Base-by-base conservation (phyloP, 2,329 filamentous ascomycete species). In the Hirsutella rhossiliensis region DNA sequence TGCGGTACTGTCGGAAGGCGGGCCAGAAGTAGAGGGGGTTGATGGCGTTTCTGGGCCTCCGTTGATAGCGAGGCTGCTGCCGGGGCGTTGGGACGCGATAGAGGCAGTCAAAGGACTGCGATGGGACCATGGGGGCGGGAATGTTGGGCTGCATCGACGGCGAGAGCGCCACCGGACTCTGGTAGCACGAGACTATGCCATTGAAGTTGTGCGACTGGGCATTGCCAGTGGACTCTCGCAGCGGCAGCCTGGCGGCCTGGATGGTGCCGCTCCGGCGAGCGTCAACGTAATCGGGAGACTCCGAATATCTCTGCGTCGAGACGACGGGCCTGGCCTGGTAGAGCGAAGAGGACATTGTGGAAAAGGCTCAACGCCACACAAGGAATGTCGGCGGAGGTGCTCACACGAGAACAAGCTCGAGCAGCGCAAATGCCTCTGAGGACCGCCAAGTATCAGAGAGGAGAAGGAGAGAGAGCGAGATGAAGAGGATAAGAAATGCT, bases 1-100 rank as follows among this genome's bases (percentile, higher is more conserved):
- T 73, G 52, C 80, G 73, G 60, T 84, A 84, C 52, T 79, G 75
- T 47, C 75, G 71, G 54, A 83, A 84, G 48, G 78, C 73, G 15
- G 72, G 71, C 51, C 76, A 77, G 45, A 73, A 69, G 54, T 78
- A 78, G 52, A 82, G 72, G 39, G 78, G 77, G 60, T 82, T 81
- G 53, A 67, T 58, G 30, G 61, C 58, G 43, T 60, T 58, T 45
- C 65, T 63, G 27, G 56, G 48, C 47, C 61, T 57, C 34, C 62
- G 56, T 43, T 61, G 61, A 39, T 55, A 59, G 29, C 60, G 55
- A 46, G 60, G 52, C 52, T 63, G 62, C 34, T 62, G 62, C 39
- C 62, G 59, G 40, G 62, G 58, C 34, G 61, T 60, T 41, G 58
- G 60, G n/a, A 60, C 53, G 28, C 62, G 56, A 50, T 65, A 65